Evolutionary conservation across 805 yeast genomes (phyloP), one percentile per base, ranked within the genome.

Genomic region (Candida dajiaensis): DNA sequence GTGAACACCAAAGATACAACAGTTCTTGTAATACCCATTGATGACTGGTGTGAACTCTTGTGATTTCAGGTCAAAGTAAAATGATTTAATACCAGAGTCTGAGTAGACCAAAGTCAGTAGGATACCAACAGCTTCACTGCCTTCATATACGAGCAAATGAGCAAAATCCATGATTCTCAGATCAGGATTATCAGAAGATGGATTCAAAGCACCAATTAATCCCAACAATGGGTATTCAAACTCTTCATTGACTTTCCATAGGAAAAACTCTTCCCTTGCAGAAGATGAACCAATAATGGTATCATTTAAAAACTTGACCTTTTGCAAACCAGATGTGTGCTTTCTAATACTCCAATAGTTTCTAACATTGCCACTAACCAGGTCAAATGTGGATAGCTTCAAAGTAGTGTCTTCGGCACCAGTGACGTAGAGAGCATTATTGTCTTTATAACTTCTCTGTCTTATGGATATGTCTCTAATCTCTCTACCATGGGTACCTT

Each of bases 401-500:
- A 94, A 66, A 0, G 88, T 76, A 0, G 97, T 85, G 59, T 94
- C 99, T 62, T 94, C 99, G 0, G 96, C 82, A 5, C 89, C 98
- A 5, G 92, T 80, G 28, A 87, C 74, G 19, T 89, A 58, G 4
- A 85, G 56, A 0, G 66, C 66, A 42, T 65, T 63, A 1, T 26
- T 41, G 0, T 51, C 43, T 8, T 63, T 62, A 10, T 42, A 29
- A 3, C 46, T 50, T 8, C 50, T 39, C 0, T 74, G 66, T 8
- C 77, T 71, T n/a, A 83, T 71, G 2, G 85, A 73, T 15, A 90
- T 69, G 46, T 81, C 86, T 54, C 99, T 73, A 6, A 92, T 78
- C 63, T 94, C 99, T 51, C 98, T 75, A 1, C 99, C 99, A 63
- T 94, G 98, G 1, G 88, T 73, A 0, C 97, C 97, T 10, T 72